phyloP scores from a whole-genome alignment of 495 filamentous ascomycete species.

The Glarea lozoyensis region DNA sequence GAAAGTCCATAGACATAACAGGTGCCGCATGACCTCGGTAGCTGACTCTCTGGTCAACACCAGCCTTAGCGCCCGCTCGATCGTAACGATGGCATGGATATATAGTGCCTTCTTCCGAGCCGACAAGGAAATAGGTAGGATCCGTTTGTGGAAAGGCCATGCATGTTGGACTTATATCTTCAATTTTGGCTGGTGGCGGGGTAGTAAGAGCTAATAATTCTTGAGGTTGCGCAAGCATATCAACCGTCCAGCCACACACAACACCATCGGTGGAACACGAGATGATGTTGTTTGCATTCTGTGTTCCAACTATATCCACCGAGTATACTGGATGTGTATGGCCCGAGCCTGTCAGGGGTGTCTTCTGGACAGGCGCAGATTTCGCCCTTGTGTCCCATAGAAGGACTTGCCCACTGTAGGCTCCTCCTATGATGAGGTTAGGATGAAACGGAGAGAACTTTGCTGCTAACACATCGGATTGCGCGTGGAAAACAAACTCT shows the following conservation, averaged over 20 bases:
- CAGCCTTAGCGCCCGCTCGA: conserved; percentile 90
- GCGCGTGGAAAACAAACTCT: conserved; percentile 93
- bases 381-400: conserved; percentile 96
- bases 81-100: conserved; percentile 96
- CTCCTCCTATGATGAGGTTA: conserved; percentile 86
- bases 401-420: conserved; percentile 92
- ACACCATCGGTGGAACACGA: conserved; percentile 93
- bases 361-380: conserved; percentile 86
- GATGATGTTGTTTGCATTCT: conserved; percentile 97
- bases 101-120: conserved; percentile 92
- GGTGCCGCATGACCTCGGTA: conserved; percentile 88
- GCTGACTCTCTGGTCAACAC: conserved; percentile 74
- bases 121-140: conserved; percentile 94
- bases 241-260: conserved; percentile 91
- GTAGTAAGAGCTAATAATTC: conserved; percentile 80
- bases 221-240: conserved; percentile 94
- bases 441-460: conserved; percentile 98
- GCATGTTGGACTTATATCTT: conserved; percentile 91
- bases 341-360: conserved; percentile 81
- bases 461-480: conserved; percentile 89
- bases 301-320: conserved; percentile 90
- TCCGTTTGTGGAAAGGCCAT: conserved; percentile 95
- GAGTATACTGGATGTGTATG: conserved; percentile 96
- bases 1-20: conserved; percentile 93
- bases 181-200: conserved; percentile 82